Percentiles rank a stretch among this genome's conserved stretches.
phyloP scores from a whole-genome alignment of 208 protist genomes.

The Paratrypanosoma confusum region DNA sequence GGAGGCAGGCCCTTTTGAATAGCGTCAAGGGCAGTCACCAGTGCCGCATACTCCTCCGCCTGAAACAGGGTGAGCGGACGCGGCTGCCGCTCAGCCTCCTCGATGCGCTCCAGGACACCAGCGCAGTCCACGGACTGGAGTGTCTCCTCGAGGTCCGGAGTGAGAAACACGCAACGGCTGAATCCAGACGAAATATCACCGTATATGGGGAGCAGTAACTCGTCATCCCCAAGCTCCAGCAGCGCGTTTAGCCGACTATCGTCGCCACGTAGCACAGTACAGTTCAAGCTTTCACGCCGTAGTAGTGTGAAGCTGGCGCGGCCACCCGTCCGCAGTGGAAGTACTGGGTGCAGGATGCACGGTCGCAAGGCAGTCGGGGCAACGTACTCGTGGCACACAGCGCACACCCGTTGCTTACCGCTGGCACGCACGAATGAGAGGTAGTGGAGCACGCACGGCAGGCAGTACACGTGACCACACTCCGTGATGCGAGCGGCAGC shows the following conservation, averaged over 20 bases:
- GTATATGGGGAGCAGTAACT: constrained; percentile 29
- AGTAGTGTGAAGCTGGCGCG: constrained; percentile 57
- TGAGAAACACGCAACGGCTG: constrained; percentile 66
- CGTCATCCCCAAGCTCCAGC: too few species aligned
- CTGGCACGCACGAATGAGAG: constrained; percentile 27
- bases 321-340: constrained; percentile 7
- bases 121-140: constrained; percentile 34
- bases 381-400: constrained; percentile 60
- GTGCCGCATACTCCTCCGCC: constrained; percentile 25
- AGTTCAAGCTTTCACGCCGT: constrained; percentile 33
- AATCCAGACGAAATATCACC: constrained; percentile 32
- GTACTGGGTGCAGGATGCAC: constrained; percentile 36
- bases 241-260: too few species aligned
- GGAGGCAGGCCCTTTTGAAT: constrained; percentile 29
- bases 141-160: constrained; percentile 27
- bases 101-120: constrained; percentile 38
- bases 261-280: constrained; percentile 57
- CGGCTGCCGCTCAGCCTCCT: constrained; percentile 16
- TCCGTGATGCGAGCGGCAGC: constrained; percentile 65
- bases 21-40: constrained; percentile 45
- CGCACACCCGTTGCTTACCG: constrained; percentile 45
- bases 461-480: constrained; percentile 77
- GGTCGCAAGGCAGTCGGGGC: constrained; percentile 34
- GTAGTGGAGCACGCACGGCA: constrained; percentile 70
- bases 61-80: constrained; percentile 47